phyloP scores from a whole-genome alignment of 306 rosid species.

The Medicago lupulina region DNA sequence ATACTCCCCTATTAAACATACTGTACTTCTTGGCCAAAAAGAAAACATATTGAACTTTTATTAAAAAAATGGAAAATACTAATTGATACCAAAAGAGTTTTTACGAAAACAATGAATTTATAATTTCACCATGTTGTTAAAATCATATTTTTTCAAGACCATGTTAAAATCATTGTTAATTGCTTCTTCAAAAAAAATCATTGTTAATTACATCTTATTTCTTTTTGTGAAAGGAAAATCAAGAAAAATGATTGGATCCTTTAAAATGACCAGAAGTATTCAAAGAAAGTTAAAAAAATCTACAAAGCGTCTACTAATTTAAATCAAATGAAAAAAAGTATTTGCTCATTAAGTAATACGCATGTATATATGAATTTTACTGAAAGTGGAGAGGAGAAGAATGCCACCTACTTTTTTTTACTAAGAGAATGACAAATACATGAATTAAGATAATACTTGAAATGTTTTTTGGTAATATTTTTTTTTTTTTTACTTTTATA shows the following conservation, averaged over 20 bases:
- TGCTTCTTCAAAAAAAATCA: too few species aligned
- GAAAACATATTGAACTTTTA: neutral
- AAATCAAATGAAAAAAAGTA: neutral
- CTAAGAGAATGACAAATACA: constrained; percentile 11
- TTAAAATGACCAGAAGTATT: constrained; percentile 26
- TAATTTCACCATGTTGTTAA: neutral
- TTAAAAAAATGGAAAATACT: neutral
- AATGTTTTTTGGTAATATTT: constrained; percentile 1
- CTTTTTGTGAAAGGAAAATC: neutral
- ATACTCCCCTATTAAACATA: constrained; percentile 2
- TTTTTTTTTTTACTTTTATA: neutral
- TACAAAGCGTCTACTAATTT: neutral
- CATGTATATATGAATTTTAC: constrained; percentile 5
- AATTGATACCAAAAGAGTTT: neutral
- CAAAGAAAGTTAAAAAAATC: constrained; percentile 3
- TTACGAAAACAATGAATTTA: neutral
- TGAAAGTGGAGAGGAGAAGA: constrained; percentile 20
- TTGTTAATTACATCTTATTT: constrained; percentile 12
- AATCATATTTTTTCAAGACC: too few species aligned
- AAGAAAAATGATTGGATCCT: neutral
- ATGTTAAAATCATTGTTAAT: too few species aligned
- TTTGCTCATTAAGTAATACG: too few species aligned
- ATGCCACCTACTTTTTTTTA: neutral
- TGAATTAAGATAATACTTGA: constrained; percentile 14
- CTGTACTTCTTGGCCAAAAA: too few species aligned